These are phyloP conservation scores for Artomyces pyxidatus DNA, from an alignment of 768 basidiomycete genomes.

Conservation along the genomic window DNA sequence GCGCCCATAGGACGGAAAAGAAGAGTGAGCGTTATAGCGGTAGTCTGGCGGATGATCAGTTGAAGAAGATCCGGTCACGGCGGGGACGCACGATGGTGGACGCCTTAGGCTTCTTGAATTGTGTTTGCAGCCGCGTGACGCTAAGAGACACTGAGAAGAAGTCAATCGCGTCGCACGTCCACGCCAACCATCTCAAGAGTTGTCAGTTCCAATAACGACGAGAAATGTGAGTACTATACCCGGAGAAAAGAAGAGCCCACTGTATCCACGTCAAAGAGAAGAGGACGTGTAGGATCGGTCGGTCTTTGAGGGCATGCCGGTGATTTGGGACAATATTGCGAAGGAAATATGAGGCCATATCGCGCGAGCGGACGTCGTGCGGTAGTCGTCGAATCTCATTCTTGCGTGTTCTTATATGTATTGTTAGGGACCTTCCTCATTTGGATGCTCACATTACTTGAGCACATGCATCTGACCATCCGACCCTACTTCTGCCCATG, in stretches of 20 bases:
- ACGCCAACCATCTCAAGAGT: slow-evolving; percentile 33
- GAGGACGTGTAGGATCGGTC: slow-evolving; percentile 34
- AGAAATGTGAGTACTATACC: slow-evolving; percentile 32
- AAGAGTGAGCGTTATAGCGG: slow-evolving; percentile 39
- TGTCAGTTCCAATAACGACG: background rate
- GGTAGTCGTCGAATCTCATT: too few relatives aligned
- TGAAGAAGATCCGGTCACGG: background rate
- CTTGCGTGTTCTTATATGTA: too few relatives aligned
- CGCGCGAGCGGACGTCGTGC: too few relatives aligned
- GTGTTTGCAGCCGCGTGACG: slow-evolving; percentile 5
- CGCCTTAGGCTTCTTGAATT: slow-evolving; percentile 9
- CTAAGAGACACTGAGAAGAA: slow-evolving; percentile 29
- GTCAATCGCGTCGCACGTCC: slow-evolving; percentile 36
- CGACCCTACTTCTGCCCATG: too few relatives aligned
- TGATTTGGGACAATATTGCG: slow-evolving; percentile 5
- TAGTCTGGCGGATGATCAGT: slow-evolving; percentile 17
- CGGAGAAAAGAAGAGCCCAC: slow-evolving; percentile 45
- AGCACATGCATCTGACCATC: too few relatives aligned
- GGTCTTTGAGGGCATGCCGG: background rate
- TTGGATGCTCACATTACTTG: too few relatives aligned
- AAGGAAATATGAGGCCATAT: slow-evolving; percentile 11
- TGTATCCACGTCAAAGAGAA: slow-evolving; percentile 36
- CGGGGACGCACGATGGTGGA: slow-evolving; percentile 6
- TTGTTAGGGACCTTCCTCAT: too few relatives aligned
- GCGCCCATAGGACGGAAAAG: slow-evolving; percentile 34